Base-by-base conservation (phyloP, 2,329 filamentous ascomycete species). In the Triangularia verruculosa region DNA sequence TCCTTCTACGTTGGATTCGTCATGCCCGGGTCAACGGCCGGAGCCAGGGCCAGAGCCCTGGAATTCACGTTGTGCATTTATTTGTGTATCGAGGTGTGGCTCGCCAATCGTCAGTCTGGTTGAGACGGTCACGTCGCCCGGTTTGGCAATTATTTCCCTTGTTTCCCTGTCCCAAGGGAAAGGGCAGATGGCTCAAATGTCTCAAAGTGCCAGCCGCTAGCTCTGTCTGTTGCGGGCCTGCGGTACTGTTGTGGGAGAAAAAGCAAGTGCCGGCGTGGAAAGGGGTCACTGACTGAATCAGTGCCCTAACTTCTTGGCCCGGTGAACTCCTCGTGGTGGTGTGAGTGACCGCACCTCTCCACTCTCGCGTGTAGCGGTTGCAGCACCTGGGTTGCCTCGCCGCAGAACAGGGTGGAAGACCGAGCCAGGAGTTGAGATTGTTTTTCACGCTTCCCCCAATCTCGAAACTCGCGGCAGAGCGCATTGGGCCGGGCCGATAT, bases 171-270 rank as follows among this genome's bases (percentile, higher is more conserved):
- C 30, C 66, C 65, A 68, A 66, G 64, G 54, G 62, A 68, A 67
- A 55, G 57, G 62, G 55, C 39, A 63, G 51, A 61, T 34, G 62
- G 27, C 22, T 15, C 12, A 66, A 66, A 68, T 69, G 68, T 69
- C 68, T 70, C 68, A 70, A n/a, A 27, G 24, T 55, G 56, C 59
- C 63, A 68, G 56, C 64, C 65, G 57, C 64, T 65, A 65, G 51
- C 61, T 25, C 13, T n/a, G 32, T 12, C 13, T 28, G 53, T 6
- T 55, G 52, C 15, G 20, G 54, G 57, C 64, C 47, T 56, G 61
- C 24, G 62, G 39, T 28, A 57, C 53, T 39, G 34, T 7, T 13
- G 22, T 43, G 22, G 13, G 32, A 52, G 56, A 66, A 64, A 64
- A 63, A 56, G 39, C 39, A 47, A 47, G n/a, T 47, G 39, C 39